Evolutionary conservation across 805 yeast genomes (phyloP), one percentile per base, ranked within the genome.

Genomic region (Ogataea methylovora): DNA sequence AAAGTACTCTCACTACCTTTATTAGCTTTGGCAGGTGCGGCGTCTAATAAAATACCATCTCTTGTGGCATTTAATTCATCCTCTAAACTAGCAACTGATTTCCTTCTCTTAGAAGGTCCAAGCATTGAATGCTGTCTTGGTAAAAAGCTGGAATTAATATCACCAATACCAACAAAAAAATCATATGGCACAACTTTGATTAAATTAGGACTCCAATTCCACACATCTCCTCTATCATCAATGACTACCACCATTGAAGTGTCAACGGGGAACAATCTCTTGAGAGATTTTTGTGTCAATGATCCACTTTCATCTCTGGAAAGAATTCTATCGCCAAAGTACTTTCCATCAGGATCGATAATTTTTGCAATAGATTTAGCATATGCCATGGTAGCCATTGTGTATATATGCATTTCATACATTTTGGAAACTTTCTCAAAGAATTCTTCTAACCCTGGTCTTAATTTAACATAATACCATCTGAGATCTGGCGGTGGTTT

Each of bases 141-240:
- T 36, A 92, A 62, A 51, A 87, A 87, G 44, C 86, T 80, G 15
- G 95, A 85, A 51, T 92, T 92, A 51, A 92, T 92, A 62, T 92
- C 98, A 20, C 98, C 98, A 37, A 90, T 86, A 9, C 97, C 97
- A 24, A 88, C 94, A 49, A 92, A 92, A 49, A 92, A 92, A 54
- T 85, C 95, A 55, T 86, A 92, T 0, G 98, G 98, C 2, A 87
- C 82, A 5, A 90, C 97, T 58, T 90, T 85, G 38, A 92, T 76
- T 46, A 92, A 63, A 52, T 92, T 88, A 10, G 82, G 78, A 45
- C 86, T 84, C 98, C 98, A 92, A 51, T 84, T 84, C 98, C 98
- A 92, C 15, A 92, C 98, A 56, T 92, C 98, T 3, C 97, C 98
- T 54, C 98, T 73, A 56, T 92, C 98, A 57, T 92, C 98, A 39